Evolutionary conservation across 1,284 basidiomycete genomes (phyloP), one percentile per base, ranked within the genome.

Genomic region (Ceratobasidium sp.): DNA sequence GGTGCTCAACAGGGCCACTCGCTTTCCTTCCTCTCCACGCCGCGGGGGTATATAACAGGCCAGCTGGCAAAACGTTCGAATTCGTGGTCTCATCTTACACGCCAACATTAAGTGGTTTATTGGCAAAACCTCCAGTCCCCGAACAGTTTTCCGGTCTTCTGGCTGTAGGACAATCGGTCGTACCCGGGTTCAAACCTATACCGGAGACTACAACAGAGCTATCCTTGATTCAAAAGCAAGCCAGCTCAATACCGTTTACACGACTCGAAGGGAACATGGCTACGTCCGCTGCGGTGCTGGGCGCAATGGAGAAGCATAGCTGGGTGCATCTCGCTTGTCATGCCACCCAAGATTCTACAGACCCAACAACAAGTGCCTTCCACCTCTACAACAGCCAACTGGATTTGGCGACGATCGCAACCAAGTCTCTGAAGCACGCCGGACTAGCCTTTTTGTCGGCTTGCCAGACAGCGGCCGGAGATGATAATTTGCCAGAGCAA

Each of bases 21-120:
- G 8, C 59, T 22, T 61, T 61, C n/a, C 59, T 61, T n/a, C 59
- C 59, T 6, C 59, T 61, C 19, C 59, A 61, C 24, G 59, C 59
- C 1, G 59, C 59, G 14, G 59, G 59, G 0, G 9, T n/a, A 5
- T 61, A 61, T n/a, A 11, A 41, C 9, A 16, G 41, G n/a, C 22
- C 37, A 8, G 31, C 11, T 6, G n/a, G 19, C 3, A 61, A 34
- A 34, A 19, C 24, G 34, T 41, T 61, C n/a, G 37, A 61, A 19
- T 61, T 16, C n/a, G 59, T n/a, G 1, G 37, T 61, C 1, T 39
- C 59, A 24, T 61, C 59, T 2, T 61, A 61, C 24, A 61, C 59
- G 16, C 59, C 59, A n/a, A 61, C 59, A 1, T 6, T 61, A 6
- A 39, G 59, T 16, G 59, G 9, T 22, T n/a, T 61, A 8, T 16